Evolutionary conservation across 2,329 filamentous ascomycete genomes (phyloP).

Genomic region (Fonsecaea multimorphosa): DNA sequence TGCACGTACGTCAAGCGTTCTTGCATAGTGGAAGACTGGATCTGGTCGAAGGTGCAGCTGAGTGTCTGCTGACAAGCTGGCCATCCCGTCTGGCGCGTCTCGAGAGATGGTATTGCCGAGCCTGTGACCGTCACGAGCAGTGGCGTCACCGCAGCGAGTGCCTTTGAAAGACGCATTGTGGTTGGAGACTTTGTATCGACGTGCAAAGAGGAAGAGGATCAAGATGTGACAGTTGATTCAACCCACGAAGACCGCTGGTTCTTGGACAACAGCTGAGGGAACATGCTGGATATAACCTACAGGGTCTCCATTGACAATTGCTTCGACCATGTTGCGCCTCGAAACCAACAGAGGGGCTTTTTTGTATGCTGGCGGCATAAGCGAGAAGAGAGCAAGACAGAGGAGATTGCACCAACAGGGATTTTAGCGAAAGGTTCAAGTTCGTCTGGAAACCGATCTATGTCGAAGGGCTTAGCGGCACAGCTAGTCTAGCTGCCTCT

Average conservation of each 20-base stretch:
- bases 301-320: not conserved
- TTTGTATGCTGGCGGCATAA: not conserved
- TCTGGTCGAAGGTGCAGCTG: slow-evolving; percentile 37
- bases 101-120: slow-evolving; percentile 1
- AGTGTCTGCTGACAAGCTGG: slow-evolving; percentile 23
- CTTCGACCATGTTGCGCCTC: not conserved
- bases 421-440: not conserved
- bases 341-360: not conserved
- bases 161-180: not conserved
- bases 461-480: not conserved
- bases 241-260: not conserved
- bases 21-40: slow-evolving; percentile 36
- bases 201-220: not conserved
- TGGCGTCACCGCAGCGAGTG: not conserved
- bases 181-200: not conserved
- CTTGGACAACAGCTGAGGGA: not conserved
- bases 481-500: not conserved
- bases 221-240: not conserved
- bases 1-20: slow-evolving; percentile 39
- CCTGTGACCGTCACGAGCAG: not conserved
- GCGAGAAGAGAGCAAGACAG: slow-evolving; percentile 6
- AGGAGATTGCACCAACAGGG: slow-evolving; percentile 1
- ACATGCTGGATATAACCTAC: not conserved
- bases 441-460: not conserved
- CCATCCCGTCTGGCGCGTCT: slow-evolving; percentile 9